These are phyloP conservation scores for Cyberlindnera maclurae DNA, from an alignment of 805 yeast species.

Conservation along the genomic window DNA sequence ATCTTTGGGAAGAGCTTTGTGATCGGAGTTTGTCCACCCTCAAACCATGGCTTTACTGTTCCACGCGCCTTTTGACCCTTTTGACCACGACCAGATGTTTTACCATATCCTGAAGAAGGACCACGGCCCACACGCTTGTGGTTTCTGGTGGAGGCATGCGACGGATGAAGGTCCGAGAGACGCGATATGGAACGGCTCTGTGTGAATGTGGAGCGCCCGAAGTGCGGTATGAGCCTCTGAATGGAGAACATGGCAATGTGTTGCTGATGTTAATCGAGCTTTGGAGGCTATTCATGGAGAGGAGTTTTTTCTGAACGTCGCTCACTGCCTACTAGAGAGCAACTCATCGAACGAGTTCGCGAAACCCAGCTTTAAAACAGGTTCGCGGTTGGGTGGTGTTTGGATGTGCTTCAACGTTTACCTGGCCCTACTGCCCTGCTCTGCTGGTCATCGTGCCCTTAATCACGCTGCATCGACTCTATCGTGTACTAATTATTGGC, in stretches of 20 bases:
- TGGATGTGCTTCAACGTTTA: too few relatives aligned
- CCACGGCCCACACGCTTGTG: constrained; percentile 90
- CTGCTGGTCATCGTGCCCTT: not conserved
- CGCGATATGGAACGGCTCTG: constrained; percentile 35
- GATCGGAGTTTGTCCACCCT: constrained; percentile 98
- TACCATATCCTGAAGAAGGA: constrained; percentile 88
- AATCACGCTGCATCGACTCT: not conserved
- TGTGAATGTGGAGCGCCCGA: constrained; percentile 1
- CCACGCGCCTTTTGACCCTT: constrained; percentile 98
- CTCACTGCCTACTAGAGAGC: too few relatives aligned
- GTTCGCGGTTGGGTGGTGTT: too few relatives aligned
- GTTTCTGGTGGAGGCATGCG: constrained; percentile 50
- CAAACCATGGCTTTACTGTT: constrained; percentile 86
- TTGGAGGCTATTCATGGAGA: too few relatives aligned
- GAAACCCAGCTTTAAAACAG: too few relatives aligned
- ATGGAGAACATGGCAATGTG: not conserved
- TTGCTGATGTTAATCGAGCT: too few relatives aligned
- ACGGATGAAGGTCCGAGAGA: constrained; percentile 50
- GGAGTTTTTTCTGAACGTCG: too few relatives aligned
- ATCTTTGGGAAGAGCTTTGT: constrained; percentile 75
- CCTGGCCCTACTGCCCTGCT: too few relatives aligned
- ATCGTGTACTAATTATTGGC: not conserved
- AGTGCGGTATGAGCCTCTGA: not conserved
- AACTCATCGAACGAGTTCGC: too few relatives aligned
- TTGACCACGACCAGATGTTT: constrained; percentile 95